Base-by-base conservation (phyloP, 129 eudicot genomes). In the Dittrichia graveolens region DNA sequence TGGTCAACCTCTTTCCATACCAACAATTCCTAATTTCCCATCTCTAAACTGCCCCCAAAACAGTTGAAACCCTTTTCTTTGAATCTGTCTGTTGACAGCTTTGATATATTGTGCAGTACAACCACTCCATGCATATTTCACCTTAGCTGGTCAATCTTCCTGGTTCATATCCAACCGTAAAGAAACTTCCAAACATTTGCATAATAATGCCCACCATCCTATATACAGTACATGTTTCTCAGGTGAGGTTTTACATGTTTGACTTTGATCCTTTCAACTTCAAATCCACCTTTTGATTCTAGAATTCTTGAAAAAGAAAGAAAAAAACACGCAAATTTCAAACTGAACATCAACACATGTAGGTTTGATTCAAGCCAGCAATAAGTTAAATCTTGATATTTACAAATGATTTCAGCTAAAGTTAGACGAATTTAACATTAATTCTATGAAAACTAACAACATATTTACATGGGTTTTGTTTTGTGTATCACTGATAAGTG, bases 101-200 rank as follows among this genome's bases (percentile, higher is more conserved):
- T 64, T 16, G 18, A 52, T 35, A n/a, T 53, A 31, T 71, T 78
- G 77, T 71, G 44, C 73, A 18, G 77, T 78, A 78, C 82, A 78
- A 78, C 50, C 10, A 31, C 66, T 62, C 16, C 35, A 53, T 71
- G 73, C 77, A 45, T 66, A 74, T 66, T 39, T 56, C 69, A 60
- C 13, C 14, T 15, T 46, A 3, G 18, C 45, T 59, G 61, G 66
- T 65, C 66, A 47, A 48, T 39, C 4, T 69, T 75, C n/a, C 57
- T 69, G 63, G 76, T 77, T 77, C 76, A 59, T 61, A 48, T 69
- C 81, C 12, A 69, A 77, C 76, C 40, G 49, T 41, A 39, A 38
- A 61, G 46, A 40, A 77, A 7, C 67, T 77, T 68, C 81, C 75
- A 59, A 69, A 40, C 62, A 70, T 78, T 78, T 61, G 59, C 46